Percentiles rank a stretch among this genome's conserved stretches.
phyloP scores from a whole-genome alignment of 148 eudicot genomes.

The Rhododendron ferrugineum region DNA sequence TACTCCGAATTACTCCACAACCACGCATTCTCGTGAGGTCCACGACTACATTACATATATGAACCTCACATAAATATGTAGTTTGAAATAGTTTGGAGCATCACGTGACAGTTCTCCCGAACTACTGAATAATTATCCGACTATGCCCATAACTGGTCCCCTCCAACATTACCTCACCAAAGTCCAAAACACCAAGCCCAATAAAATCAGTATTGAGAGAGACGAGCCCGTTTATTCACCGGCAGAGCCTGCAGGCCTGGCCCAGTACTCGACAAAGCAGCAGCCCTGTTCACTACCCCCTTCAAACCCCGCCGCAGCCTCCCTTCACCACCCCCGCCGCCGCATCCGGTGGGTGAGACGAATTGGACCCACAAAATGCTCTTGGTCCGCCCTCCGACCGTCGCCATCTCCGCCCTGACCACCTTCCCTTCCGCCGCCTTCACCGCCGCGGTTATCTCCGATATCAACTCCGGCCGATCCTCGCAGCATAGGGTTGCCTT shows the following conservation, averaged over 20 bases:
- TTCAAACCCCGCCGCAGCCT: constrained; percentile 48
- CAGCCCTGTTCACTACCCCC: constrained; percentile 54
- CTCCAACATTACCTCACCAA: background rate
- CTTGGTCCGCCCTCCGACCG: constrained; percentile 75
- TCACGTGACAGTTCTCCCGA: background rate
- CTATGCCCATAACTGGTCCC: background rate
- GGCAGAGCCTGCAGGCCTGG: constrained; percentile 20
- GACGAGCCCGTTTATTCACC: constrained; percentile 23
- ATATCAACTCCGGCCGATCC: constrained; percentile 63
- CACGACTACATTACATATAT: background rate
- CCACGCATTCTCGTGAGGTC: background rate
- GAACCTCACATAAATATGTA: no score
- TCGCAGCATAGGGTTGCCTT: constrained; percentile 70
- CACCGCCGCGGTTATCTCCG: constrained; percentile 58
- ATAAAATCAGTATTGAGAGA: constrained; percentile 3
- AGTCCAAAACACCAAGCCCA: background rate
- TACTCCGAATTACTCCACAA: background rate
- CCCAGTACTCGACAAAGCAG: constrained; percentile 15
- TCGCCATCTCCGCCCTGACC: constrained; percentile 71
- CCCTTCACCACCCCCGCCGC: constrained; percentile 18
- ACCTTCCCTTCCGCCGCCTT: constrained; percentile 49
- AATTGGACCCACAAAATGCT: constrained; percentile 47
- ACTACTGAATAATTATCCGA: background rate
- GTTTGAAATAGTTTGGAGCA: background rate
- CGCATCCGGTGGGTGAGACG: background rate